These are phyloP conservation scores for Cyberlindnera lachancei DNA, from an alignment of 805 yeast genomes.

Conservation along the genomic window DNA sequence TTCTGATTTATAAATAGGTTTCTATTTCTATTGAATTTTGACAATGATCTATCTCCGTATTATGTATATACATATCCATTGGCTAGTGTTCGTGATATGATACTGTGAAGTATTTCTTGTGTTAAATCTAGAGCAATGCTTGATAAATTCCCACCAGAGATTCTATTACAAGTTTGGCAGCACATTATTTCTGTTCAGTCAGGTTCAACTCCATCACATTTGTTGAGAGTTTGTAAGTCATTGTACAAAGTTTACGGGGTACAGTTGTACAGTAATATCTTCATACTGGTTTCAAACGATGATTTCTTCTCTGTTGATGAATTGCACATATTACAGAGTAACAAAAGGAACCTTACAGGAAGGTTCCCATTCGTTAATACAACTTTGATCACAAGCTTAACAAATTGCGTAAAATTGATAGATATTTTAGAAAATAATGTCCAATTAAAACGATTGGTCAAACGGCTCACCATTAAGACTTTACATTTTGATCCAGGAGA, in stretches of 20 bases:
- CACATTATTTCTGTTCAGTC: too few relatives aligned
- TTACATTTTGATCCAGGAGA: not conserved
- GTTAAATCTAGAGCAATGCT: too few relatives aligned
- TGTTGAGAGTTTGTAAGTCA: conserved; percentile 8
- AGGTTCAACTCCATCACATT: too few relatives aligned
- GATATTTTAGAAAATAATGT: conserved; percentile 3
- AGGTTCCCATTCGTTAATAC: too few relatives aligned
- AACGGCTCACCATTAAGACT: not conserved
- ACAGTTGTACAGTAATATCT: conserved; percentile 9
- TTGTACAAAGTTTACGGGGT: conserved; percentile 7
- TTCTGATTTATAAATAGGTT: too few relatives aligned
- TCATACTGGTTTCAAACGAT: conserved; percentile 11
- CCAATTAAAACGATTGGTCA: conserved; percentile 3
- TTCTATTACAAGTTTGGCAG: conserved; percentile 4
- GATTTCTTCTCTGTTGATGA: conserved; percentile 2
- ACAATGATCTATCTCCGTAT: too few relatives aligned
- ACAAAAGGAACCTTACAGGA: too few relatives aligned
- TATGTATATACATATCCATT: too few relatives aligned
- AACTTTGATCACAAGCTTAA: conserved; percentile 5
- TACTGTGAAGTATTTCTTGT: too few relatives aligned
- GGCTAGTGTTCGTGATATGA: too few relatives aligned
- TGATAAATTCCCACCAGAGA: conserved; percentile 8
- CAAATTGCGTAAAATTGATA: conserved; percentile 2
- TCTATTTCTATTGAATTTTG: too few relatives aligned
- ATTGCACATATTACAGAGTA: too few relatives aligned